These are phyloP conservation scores for Hyphodiscus sp. DNA, from an alignment of 2,329 filamentous ascomycete genomes.

Conservation along the genomic window DNA sequence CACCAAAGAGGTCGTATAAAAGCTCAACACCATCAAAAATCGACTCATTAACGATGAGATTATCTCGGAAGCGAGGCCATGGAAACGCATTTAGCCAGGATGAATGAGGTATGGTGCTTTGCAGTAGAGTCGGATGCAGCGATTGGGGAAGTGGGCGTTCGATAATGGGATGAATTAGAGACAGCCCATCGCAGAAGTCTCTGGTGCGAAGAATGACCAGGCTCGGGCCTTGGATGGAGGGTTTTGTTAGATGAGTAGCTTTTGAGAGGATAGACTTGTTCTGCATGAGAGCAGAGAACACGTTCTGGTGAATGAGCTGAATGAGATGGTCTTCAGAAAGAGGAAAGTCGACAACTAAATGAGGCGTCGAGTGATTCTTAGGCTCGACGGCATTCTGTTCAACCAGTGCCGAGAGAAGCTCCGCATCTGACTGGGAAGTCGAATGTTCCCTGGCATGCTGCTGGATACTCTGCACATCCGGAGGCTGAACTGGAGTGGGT, in stretches of 20 bases:
- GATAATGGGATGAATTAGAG: slow-evolving; percentile 5
- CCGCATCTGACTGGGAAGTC: too few relatives aligned
- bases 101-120: slow-evolving; percentile 10
- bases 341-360: too few relatives aligned
- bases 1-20: slow-evolving; percentile 9
- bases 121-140: slow-evolving; percentile 10
- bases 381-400: too few relatives aligned
- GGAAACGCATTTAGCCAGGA: slow-evolving; percentile 15
- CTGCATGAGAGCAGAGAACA: slow-evolving; percentile 11
- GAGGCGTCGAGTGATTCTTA: too few relatives aligned
- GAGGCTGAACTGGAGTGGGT: too few relatives aligned
- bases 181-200: slow-evolving; percentile 8
- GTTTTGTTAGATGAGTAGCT: slow-evolving; percentile 1
- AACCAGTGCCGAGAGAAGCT: too few relatives aligned
- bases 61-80: slow-evolving; percentile 18
- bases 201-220: slow-evolving; percentile 4
- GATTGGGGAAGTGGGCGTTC: slow-evolving; percentile 4
- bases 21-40: slow-evolving; percentile 10
- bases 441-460: too few relatives aligned
- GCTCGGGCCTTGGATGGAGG: neutral
- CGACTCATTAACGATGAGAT: slow-evolving; percentile 13
- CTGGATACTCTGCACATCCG: too few relatives aligned
- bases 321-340: slow-evolving; percentile 15
- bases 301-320: slow-evolving; percentile 17
- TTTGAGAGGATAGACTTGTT: slow-evolving; percentile 13